Conservation (phyloP, 2,329 filamentous ascomycete species). For the Phaeosphaeriaceae sp. region DNA sequence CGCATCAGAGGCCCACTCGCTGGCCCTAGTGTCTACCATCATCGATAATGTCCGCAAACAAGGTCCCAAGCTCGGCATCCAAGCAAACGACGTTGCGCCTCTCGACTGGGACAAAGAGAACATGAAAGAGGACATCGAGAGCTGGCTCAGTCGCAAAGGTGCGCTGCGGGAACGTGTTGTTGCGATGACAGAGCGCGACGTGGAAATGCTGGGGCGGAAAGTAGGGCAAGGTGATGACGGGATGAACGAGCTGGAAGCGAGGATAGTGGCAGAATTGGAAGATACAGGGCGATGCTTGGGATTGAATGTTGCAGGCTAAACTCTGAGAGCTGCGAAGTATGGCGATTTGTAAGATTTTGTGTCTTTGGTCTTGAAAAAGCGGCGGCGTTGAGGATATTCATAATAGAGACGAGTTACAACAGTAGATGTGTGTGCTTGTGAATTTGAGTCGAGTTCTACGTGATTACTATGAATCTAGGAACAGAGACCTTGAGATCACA, state of each 20-base stretch:
- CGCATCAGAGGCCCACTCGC: slow-evolving; percentile 78
- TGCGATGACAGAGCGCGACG: slow-evolving; percentile 75
- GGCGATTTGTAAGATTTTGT: background rate
- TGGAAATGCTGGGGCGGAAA: slow-evolving; percentile 59
- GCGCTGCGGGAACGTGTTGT: slow-evolving; percentile 75
- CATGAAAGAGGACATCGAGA: slow-evolving; percentile 83
- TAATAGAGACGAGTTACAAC: background rate
- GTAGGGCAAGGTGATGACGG: slow-evolving; percentile 35
- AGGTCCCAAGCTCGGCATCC: slow-evolving; percentile 53
- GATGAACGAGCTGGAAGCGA: slow-evolving; percentile 73
- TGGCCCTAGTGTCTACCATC: slow-evolving; percentile 77
- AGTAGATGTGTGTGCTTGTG: background rate
- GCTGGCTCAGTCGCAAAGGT: slow-evolving; percentile 74
- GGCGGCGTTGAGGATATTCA: slow-evolving; percentile 9
- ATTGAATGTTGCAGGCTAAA: slow-evolving; percentile 13
- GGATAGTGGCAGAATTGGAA: slow-evolving; percentile 63
- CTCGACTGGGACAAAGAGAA: slow-evolving; percentile 76
- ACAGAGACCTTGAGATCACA: too few species aligned
- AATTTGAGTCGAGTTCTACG: background rate
- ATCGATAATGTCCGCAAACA: slow-evolving; percentile 69
- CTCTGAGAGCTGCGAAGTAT: background rate
- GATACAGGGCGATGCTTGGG: slow-evolving; percentile 48
- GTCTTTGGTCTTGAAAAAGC: slow-evolving; percentile 6
- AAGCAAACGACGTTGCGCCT: slow-evolving; percentile 69
- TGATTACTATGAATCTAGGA: background rate